Conservation (phyloP, 75 land plant genomes). For the Pinus tabuliformis region DNA sequence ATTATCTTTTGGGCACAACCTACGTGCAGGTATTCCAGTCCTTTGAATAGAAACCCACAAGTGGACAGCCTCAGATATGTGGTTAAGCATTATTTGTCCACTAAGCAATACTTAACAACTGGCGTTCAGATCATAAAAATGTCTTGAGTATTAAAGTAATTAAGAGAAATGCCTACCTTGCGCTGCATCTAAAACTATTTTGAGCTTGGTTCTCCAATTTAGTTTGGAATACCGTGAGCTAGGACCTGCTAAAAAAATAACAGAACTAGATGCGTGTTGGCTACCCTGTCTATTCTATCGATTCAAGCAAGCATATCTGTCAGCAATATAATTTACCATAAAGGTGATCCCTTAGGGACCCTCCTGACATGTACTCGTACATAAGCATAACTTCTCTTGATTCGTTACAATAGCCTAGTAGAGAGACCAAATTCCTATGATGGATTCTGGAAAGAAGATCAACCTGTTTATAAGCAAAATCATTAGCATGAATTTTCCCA, state of each 20-base stretch:
- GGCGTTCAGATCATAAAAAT: background rate
- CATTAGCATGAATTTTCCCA: background rate
- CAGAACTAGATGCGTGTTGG: background rate
- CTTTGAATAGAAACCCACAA: background rate
- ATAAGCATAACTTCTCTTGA: slow-evolving; percentile 33
- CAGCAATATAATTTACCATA: background rate
- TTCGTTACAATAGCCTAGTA: slow-evolving; percentile 51
- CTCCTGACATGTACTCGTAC: too few relatives aligned
- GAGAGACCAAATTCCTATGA: background rate
- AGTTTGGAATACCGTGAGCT: background rate
- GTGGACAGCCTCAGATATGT: too few relatives aligned
- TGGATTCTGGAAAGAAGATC: background rate
- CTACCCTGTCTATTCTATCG: background rate
- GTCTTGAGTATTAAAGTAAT: background rate
- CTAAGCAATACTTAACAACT: too few relatives aligned
- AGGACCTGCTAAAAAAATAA: background rate
- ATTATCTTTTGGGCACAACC: slow-evolving; percentile 1
- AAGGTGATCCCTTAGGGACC: slow-evolving; percentile 54
- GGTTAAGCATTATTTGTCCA: too few relatives aligned
- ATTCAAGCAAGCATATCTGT: background rate
- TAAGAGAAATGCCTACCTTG: background rate
- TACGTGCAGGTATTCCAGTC: slow-evolving; percentile 15
- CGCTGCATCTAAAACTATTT: background rate
- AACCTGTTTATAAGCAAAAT: background rate
- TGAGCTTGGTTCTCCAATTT: background rate